Conservation (phyloP, 345 rosid species). For the Gossypioides kirkii region DNA sequence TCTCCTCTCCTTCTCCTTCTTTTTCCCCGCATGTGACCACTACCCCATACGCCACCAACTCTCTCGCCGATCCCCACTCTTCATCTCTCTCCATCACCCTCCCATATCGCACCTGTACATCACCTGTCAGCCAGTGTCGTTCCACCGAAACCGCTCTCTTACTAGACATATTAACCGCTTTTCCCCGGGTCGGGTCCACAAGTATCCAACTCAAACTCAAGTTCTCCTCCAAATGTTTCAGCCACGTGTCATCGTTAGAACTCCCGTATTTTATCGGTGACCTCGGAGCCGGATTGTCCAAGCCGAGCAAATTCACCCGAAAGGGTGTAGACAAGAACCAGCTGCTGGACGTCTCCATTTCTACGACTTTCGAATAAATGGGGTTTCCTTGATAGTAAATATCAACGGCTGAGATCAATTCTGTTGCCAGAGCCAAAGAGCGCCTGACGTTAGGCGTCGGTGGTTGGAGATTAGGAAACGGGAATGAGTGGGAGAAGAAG, state of each 20-base stretch:
- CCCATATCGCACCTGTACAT: slow-evolving; percentile 47
- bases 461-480: slow-evolving; percentile 28
- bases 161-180: slow-evolving; percentile 59
- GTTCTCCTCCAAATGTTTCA: slow-evolving; percentile 44
- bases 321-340: slow-evolving; percentile 65
- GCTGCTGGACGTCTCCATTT: slow-evolving; percentile 34
- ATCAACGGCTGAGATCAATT: slow-evolving; percentile 73
- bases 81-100: slow-evolving; percentile 24
- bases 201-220: slow-evolving; percentile 58
- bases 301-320: slow-evolving; percentile 51
- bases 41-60: slow-evolving; percentile 26
- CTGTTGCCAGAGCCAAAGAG: slow-evolving; percentile 12
- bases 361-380: slow-evolving; percentile 47
- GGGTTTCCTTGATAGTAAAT: slow-evolving; percentile 34
- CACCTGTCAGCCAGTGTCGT: slow-evolving; percentile 66
- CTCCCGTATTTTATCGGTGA: slow-evolving; percentile 22
- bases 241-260: slow-evolving; percentile 34
- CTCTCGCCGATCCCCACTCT: slow-evolving; percentile 11
- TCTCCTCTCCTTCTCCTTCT: slow-evolving; percentile 46
- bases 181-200: slow-evolving; percentile 52
- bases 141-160: slow-evolving; percentile 46
- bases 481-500: slow-evolving; percentile 60
- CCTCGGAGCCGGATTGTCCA: slow-evolving; percentile 33
- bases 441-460: not conserved
- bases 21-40: slow-evolving; percentile 36